phyloP scores from a whole-genome alignment of 1,284 basidiomycete genomes.

The Ceraceosorus bombacis region DNA sequence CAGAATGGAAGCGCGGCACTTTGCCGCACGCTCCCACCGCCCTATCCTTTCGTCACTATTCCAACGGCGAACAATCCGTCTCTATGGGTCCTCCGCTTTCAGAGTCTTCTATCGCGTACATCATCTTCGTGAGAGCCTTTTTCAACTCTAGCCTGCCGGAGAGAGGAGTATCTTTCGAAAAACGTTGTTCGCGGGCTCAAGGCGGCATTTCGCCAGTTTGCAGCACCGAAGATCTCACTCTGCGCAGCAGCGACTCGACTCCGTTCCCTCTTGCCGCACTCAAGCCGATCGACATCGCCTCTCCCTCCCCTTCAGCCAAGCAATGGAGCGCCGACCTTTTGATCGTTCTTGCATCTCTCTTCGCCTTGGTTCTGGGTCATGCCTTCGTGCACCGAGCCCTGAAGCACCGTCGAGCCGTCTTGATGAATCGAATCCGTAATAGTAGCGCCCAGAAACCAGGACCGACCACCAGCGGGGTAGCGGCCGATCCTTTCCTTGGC shows the following conservation, averaged over 20 bases:
- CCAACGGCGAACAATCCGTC: constrained; percentile 29
- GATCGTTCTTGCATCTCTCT: no score
- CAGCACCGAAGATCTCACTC: constrained; percentile 33
- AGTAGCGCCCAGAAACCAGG: no score
- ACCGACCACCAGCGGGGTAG: no score
- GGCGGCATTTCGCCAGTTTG: constrained; percentile 14
- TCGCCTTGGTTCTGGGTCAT: no score
- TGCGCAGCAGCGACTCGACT: constrained; percentile 25
- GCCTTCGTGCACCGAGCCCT: no score
- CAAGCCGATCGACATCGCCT: constrained; percentile 10
- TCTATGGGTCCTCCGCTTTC: constrained; percentile 28
- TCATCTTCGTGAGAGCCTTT: constrained; percentile 38
- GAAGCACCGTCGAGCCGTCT: no score
- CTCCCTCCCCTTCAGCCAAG: constrained; percentile 11
- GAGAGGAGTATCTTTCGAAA: constrained; percentile 24
- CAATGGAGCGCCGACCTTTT: no score
- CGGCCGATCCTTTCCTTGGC: no score
- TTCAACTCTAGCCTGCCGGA: constrained; percentile 38
- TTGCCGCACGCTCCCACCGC: constrained; percentile 25
- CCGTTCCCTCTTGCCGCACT: constrained; percentile 22
- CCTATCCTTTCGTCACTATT: constrained; percentile 30
- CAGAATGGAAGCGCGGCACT: constrained; percentile 21
- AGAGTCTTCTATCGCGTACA: constrained; percentile 21
- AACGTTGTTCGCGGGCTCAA: constrained; percentile 20
- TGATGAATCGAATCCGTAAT: no score